phyloP scores from a whole-genome alignment of 768 basidiomycete species.

The Rhizopogon rudus region DNA sequence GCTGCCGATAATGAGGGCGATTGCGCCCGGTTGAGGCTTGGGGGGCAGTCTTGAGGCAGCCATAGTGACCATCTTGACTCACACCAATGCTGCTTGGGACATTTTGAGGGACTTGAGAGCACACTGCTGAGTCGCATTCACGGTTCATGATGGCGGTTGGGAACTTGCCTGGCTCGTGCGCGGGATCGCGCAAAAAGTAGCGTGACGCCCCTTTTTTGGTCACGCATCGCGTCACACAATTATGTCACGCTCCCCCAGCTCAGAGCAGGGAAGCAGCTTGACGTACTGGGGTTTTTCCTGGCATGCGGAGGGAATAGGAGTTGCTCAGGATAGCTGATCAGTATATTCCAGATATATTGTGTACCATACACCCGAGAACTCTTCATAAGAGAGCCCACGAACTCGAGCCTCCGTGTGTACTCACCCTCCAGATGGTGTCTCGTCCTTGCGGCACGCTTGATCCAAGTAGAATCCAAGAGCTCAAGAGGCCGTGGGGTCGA shows the following conservation, averaged over 20 bases:
- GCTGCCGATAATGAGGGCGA: neutral
- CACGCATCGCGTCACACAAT: conserved; percentile 18
- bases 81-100: conserved; percentile 19
- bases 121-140: conserved; percentile 22
- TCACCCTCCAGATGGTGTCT: neutral
- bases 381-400: neutral
- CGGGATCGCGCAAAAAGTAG: neutral
- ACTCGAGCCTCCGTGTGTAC: neutral
- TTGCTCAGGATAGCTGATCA: neutral
- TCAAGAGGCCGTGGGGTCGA: neutral
- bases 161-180: conserved; percentile 8
- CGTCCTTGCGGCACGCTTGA: neutral
- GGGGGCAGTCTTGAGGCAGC: conserved; percentile 3
- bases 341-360: neutral
- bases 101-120: conserved; percentile 15
- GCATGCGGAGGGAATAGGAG: neutral
- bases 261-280: neutral
- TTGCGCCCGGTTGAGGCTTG: neutral
- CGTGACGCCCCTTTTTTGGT: conserved; percentile 26
- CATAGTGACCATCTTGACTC: conserved; percentile 20
- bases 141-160: conserved; percentile 6
- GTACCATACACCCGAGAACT: neutral
- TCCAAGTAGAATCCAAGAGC: neutral
- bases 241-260: conserved; percentile 7
- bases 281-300: neutral